These are phyloP conservation scores for Erysimum cheiranthoides DNA, from an alignment of 345 rosid genomes.

Conservation along the genomic window DNA sequence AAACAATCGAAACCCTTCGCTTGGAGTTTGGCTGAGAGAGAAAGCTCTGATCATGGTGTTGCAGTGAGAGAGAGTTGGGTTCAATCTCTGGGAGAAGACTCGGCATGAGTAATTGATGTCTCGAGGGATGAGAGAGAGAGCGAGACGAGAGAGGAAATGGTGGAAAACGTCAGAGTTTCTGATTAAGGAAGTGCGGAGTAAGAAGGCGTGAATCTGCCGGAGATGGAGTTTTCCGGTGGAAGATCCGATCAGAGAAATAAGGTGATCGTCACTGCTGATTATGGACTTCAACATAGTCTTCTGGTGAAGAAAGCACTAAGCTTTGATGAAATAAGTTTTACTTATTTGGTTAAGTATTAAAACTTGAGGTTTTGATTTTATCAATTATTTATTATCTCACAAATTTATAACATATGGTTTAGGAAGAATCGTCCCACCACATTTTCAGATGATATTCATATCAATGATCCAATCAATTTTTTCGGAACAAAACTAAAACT, in stretches of 20 bases:
- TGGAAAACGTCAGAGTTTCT: slow-evolving; percentile 55
- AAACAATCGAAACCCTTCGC: slow-evolving; percentile 59
- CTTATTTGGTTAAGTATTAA: not conserved
- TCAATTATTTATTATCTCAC: not conserved
- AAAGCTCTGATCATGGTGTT: slow-evolving; percentile 77
- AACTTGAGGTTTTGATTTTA: not conserved
- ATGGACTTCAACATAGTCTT: slow-evolving; percentile 27
- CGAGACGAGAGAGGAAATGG: slow-evolving; percentile 62
- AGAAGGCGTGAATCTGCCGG: slow-evolving; percentile 73
- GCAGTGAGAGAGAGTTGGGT: slow-evolving; percentile 61
- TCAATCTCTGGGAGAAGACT: slow-evolving; percentile 55
- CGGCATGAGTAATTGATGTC: slow-evolving; percentile 55
- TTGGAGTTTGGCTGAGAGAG: slow-evolving; percentile 54
- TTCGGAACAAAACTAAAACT: too few relatives aligned
- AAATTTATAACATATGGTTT: not conserved
- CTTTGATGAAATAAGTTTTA: not conserved
- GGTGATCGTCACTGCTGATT: slow-evolving; percentile 31
- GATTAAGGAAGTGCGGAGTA: slow-evolving; percentile 55
- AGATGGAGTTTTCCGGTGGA: slow-evolving; percentile 55
- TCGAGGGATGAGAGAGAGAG: slow-evolving; percentile 48
- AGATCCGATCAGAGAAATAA: slow-evolving; percentile 63
- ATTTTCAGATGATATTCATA: not conserved
- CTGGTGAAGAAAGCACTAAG: not conserved
- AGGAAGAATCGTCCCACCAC: not conserved
- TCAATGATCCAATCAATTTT: too few relatives aligned